Percentiles rank a stretch among this genome's conserved stretches.
Conservation (phyloP, 495 filamentous ascomycete species). For the Penicillium fimorum region DNA sequence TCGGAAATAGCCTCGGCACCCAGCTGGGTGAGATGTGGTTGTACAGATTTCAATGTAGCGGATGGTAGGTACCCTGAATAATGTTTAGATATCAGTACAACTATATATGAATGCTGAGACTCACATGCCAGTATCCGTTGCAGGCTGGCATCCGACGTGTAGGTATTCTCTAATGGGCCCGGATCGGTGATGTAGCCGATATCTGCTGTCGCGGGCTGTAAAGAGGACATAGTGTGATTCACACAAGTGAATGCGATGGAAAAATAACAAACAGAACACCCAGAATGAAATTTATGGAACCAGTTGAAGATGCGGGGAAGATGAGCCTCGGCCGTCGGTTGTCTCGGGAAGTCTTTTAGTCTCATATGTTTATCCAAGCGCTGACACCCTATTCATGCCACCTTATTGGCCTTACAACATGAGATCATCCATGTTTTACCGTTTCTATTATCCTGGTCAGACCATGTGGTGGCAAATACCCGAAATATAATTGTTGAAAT, state of each 20-base stretch:
- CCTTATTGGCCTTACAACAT: not conserved
- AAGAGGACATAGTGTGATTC: not conserved
- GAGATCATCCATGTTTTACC: not conserved
- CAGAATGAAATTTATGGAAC: not conserved
- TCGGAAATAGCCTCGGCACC: conserved; percentile 37
- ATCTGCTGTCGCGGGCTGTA: conserved; percentile 33
- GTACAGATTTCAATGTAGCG: conserved; percentile 14
- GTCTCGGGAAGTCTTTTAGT: conserved; percentile 1
- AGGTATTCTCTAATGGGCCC: conserved; percentile 30
- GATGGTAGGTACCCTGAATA: conserved; percentile 34
- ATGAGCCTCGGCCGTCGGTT: conserved; percentile 27
- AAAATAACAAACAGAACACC: not conserved
- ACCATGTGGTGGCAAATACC: not conserved
- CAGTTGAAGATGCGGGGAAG: conserved; percentile 4
- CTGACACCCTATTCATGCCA: not conserved
- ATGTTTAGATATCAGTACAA: not conserved
- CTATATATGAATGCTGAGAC: not conserved
- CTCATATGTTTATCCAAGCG: conserved; percentile 6
- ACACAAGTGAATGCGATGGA: not conserved
- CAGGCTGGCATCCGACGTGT: conserved; percentile 34
- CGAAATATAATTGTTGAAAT: not conserved
- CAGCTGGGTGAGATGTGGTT: conserved; percentile 27
- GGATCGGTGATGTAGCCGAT: conserved; percentile 35
- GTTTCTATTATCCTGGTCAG: not conserved
- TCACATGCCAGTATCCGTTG: conserved; percentile 28